Evolutionary conservation across 352 stramenopile species (phyloP).

Genomic region (Pythium dissotocum): DNA sequence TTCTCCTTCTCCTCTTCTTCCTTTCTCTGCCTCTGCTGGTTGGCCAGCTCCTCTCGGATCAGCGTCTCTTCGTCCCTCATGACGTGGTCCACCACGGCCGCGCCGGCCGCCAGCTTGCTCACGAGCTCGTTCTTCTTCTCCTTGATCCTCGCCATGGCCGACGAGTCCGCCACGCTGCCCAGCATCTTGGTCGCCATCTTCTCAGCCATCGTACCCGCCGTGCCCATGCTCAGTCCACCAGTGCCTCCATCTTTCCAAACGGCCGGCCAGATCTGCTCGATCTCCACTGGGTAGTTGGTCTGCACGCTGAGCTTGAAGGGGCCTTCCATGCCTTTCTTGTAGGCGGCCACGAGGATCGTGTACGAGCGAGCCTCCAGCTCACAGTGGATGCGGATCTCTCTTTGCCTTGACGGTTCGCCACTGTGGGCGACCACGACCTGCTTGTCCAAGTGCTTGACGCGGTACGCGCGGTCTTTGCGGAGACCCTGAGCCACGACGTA

Average conservation of each 20-base stretch:
- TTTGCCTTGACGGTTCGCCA: conserved; percentile 62
- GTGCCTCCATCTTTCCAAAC: conserved; percentile 58
- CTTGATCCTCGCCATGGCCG: conserved; percentile 46
- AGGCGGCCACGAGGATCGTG: conserved; percentile 85
- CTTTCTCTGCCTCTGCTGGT: conserved; percentile 43
- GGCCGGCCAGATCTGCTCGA: conserved; percentile 82
- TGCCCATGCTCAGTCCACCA: background rate
- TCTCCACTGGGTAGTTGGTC: conserved; percentile 80
- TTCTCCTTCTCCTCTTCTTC: conserved; percentile 24
- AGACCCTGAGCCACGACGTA: conserved; percentile 62
- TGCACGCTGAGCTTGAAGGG: conserved; percentile 86
- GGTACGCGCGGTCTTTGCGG: conserved; percentile 55
- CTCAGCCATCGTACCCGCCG: conserved; percentile 41
- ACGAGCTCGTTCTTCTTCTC: conserved; percentile 78
- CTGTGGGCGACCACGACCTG: conserved; percentile 82
- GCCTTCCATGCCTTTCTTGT: conserved; percentile 89
- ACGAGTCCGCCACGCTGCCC: conserved; percentile 61
- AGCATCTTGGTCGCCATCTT: conserved; percentile 69
- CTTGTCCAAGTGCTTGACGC: conserved; percentile 60
- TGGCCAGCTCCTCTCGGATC: conserved; percentile 57
- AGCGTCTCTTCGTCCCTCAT: conserved; percentile 66
- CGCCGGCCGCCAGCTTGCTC: conserved; percentile 62
- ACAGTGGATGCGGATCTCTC: conserved; percentile 82
- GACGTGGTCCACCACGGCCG: conserved; percentile 63
- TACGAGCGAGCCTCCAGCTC: conserved; percentile 79